Base-by-base conservation (phyloP, 2,329 filamentous ascomycete species). In the Arachnomyces sp. region DNA sequence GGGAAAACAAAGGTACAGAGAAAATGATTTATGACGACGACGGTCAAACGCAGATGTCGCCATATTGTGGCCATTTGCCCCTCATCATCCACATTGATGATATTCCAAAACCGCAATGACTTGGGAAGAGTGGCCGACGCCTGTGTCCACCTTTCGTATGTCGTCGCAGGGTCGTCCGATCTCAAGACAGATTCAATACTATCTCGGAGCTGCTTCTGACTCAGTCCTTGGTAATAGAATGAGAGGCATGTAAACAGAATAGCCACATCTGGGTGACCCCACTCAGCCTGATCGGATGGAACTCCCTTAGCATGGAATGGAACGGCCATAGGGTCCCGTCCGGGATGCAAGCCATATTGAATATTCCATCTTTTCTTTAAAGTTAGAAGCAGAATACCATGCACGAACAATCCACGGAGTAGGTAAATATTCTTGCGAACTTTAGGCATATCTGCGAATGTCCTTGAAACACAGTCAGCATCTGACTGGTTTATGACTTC, bases 1-100 rank as follows among this genome's bases (percentile, higher is more conserved):
- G 78, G 69, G 45, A 86, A 86, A 0, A 82, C 72, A 0, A 80
- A 52, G 4, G 67, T 55, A 0, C 60, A 56, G 0, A 89, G 55
- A 50, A 74, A 88, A 47, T 78, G 86, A 45, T 88, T 75, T 2
- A 86, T 68, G 2, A 65, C 66, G 0, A 54, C 59, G 44, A 79
- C 81, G 0, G 72, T 67, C 42, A 65, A 68, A 0, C 69, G 63
- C 0, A 86, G 48, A 25, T 56, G 45, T 0, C 74, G 73, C 34
- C 80, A 85, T 0, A 67, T 38, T 0, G 62, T 32, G 0, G 47
- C 50, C 39, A 73, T 81, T 25, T 76, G 70, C 0, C 50, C 25
- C 0, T 50, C 52, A 48, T 87, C 77, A 1, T 74, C 61, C 0
- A 82, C 49, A 39, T 85, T 86, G 35, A 87, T 63, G 0, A 71